Percentiles rank a stretch among this genome's conserved stretches.
Evolutionary conservation across 2,329 filamentous ascomycete genomes (phyloP).

Genomic region (Pestalotiopsis sp.): DNA sequence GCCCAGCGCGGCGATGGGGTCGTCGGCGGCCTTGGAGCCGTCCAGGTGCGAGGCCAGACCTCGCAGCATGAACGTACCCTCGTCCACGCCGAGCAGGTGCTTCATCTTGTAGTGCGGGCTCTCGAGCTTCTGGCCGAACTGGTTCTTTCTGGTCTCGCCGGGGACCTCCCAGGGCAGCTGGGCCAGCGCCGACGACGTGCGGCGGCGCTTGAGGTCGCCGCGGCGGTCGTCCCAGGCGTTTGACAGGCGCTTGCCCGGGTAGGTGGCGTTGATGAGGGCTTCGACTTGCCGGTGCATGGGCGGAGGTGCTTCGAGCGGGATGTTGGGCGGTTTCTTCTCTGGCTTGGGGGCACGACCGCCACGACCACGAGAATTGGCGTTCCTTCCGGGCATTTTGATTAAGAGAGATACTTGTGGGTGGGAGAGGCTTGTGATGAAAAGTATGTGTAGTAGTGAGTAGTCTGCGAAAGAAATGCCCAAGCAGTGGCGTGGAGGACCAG

Average conservation of each 20-base stretch:
- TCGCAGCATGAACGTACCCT: background rate
- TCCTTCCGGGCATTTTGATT: background rate
- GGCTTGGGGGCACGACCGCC: background rate
- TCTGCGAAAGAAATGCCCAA: background rate
- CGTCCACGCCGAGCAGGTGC: background rate
- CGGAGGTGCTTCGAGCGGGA: background rate
- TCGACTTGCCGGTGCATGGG: slow-evolving; percentile 1
- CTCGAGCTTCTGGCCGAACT: background rate
- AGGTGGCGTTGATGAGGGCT: slow-evolving; percentile 8
- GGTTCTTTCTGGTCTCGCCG: background rate
- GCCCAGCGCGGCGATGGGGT: slow-evolving; percentile 14
- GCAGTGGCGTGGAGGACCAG: background rate
- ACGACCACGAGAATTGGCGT: background rate
- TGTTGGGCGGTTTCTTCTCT: background rate
- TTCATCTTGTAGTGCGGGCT: background rate
- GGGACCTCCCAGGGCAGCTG: slow-evolving; percentile 1
- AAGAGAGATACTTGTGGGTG: background rate
- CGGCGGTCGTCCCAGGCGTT: slow-evolving; percentile 11
- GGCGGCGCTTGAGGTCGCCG: slow-evolving; percentile 7
- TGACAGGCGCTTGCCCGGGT: slow-evolving; percentile 1
- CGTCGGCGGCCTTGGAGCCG: background rate
- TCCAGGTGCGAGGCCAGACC: background rate
- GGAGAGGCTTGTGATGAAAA: background rate
- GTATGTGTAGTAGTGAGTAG: background rate
- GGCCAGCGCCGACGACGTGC: background rate